Evolutionary conservation across 176 grass and related monocot species (phyloP).

Genomic region (Oryza australiensis): DNA sequence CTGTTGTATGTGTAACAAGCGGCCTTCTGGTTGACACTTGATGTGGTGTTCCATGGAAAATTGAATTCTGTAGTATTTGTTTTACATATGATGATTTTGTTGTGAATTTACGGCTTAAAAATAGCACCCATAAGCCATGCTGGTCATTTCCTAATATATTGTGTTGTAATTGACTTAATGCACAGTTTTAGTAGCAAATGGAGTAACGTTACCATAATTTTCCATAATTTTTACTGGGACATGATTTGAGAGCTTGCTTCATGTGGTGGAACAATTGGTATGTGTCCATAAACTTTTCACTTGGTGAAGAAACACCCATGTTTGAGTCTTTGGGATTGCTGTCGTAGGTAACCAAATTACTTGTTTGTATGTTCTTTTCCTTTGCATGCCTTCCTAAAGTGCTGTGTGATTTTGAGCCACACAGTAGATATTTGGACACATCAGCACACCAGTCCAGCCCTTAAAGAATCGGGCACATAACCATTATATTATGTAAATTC

Average conservation of each 20-base stretch:
- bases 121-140: not conserved
- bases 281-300: not conserved
- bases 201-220: not conserved
- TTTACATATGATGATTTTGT: not conserved
- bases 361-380: not conserved
- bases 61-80: not conserved
- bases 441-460: not conserved
- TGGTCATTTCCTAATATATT: not conserved
- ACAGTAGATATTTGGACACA: not conserved
- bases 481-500: conserved; percentile 23
- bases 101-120: not conserved
- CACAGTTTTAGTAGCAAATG: not conserved
- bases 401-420: not conserved
- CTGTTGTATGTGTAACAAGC: not conserved
- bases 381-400: not conserved
- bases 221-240: not conserved
- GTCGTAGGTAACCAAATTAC: not conserved
- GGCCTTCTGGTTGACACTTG: not conserved
- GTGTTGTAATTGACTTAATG: not conserved
- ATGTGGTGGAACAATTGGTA: not conserved
- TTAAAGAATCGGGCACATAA: not conserved
- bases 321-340: not conserved
- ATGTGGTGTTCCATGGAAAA: not conserved
- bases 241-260: not conserved
- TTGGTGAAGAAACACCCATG: not conserved